A percentile compares a stretch with the other conserved stretches of the same genome.
These are phyloP conservation scores for Dothideomycetes sp. DNA, from an alignment of 2,329 filamentous ascomycete genomes.

Conservation along the genomic window DNA sequence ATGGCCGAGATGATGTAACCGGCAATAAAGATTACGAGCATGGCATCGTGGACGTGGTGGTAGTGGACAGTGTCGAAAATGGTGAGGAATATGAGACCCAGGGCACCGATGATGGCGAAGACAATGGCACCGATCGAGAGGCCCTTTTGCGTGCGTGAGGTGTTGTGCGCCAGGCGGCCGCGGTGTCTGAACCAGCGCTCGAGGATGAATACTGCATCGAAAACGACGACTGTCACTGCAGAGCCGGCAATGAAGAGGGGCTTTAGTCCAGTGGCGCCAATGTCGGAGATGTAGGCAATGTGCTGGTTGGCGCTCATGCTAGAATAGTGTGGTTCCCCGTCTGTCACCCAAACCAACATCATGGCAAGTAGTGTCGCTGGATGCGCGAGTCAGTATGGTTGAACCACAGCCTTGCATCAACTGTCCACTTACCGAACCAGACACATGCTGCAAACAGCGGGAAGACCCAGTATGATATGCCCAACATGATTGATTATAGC, in stretches of 20 bases:
- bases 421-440: slow-evolving; percentile 40
- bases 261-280: slow-evolving; percentile 53
- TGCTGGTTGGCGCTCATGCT: slow-evolving; percentile 48
- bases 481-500: slow-evolving; percentile 26
- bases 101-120: slow-evolving; percentile 63
- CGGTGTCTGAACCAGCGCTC: slow-evolving; percentile 80
- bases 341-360: slow-evolving; percentile 57
- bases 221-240: slow-evolving; percentile 60
- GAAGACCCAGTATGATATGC: slow-evolving; percentile 47
- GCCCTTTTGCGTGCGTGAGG: slow-evolving; percentile 49
- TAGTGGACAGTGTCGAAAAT: slow-evolving; percentile 76
- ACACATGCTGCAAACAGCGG: slow-evolving; percentile 55
- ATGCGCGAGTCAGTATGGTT: slow-evolving; percentile 5
- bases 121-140: slow-evolving; percentile 52
- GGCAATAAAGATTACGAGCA: slow-evolving; percentile 70
- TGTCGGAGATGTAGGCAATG: slow-evolving; percentile 47
- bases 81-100: slow-evolving; percentile 69
- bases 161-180: slow-evolving; percentile 69
- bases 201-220: slow-evolving; percentile 68
- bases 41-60: slow-evolving; percentile 57
- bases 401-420: not conserved
- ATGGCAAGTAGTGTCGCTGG: slow-evolving; percentile 56
- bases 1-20: slow-evolving; percentile 80
- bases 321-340: slow-evolving; percentile 45
- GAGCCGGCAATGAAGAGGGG: slow-evolving; percentile 69